A percentile compares a stretch with the other conserved stretches of the same genome.
Conservation (phyloP, 352 stramenopile genomes). For the Halophytophthora polymorphica region DNA sequence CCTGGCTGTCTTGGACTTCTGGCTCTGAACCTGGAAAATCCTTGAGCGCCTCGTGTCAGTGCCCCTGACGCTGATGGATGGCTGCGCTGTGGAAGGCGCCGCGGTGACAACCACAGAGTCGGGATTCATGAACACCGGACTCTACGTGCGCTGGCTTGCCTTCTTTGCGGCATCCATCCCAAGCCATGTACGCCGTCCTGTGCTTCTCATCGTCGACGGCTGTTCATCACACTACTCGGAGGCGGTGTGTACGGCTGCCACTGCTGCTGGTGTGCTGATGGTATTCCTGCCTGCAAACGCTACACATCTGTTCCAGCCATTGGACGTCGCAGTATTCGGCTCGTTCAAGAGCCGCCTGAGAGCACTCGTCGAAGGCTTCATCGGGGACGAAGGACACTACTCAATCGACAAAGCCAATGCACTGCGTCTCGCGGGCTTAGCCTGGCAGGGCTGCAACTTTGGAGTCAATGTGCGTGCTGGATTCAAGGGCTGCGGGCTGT, state of each 20-base stretch:
- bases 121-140: background rate
- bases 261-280: background rate
- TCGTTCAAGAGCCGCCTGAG: background rate
- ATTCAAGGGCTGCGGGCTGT: background rate
- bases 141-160: background rate
- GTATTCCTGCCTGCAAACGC: background rate
- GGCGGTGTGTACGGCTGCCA: background rate
- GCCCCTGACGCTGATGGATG: background rate
- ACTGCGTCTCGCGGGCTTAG: background rate
- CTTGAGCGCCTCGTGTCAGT: no score
- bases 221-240: constrained; percentile 6
- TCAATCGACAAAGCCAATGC: background rate
- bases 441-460: background rate
- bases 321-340: background rate
- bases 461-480: background rate
- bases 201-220: background rate
- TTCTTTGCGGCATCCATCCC: background rate
- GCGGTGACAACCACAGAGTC: background rate
- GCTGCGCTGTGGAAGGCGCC: background rate
- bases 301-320: constrained; percentile 1
- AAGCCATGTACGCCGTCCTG: background rate
- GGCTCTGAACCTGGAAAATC: no score
- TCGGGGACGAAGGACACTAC: background rate
- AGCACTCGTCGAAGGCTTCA: background rate
- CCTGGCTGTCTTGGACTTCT: no score